Percentiles rank a stretch among this genome's conserved stretches.
phyloP scores from a whole-genome alignment of 257 asterid genomes.

The Plectranthus barbatus region DNA sequence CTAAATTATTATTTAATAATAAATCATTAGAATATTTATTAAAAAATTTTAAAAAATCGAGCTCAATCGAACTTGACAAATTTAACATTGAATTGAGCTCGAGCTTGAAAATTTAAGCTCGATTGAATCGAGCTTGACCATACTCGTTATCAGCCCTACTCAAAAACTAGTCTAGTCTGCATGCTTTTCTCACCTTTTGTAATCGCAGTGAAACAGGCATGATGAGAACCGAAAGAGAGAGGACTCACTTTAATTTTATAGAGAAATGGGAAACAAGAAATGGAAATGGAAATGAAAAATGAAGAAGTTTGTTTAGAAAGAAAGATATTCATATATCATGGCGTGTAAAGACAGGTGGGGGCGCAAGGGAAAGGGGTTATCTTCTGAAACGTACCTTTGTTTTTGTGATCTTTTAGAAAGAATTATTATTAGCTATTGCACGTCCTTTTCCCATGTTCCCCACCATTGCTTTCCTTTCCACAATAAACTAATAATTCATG shows the following conservation, averaged over 20 bases:
- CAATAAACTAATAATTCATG: background rate
- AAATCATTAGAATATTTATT: no score
- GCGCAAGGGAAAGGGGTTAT: slow-evolving; percentile 30
- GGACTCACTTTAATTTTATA: slow-evolving; percentile 29
- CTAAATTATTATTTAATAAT: no score
- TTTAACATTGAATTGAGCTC: no score
- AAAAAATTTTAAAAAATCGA: no score
- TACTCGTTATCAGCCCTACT: no score
- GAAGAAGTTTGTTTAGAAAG: slow-evolving; percentile 40
- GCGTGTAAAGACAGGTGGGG: slow-evolving; percentile 49
- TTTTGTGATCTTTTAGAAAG: slow-evolving; percentile 28
- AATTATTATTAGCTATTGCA: slow-evolving; percentile 27
- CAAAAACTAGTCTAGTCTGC: no score
- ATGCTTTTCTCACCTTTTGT: no score
- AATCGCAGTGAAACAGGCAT: slow-evolving; percentile 1
- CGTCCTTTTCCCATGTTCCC: slow-evolving; percentile 40
- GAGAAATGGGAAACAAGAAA: slow-evolving; percentile 24
- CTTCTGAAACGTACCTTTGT: slow-evolving; percentile 29
- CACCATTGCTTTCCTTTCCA: slow-evolving; percentile 23
- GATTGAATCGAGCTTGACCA: no score
- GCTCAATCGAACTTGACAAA: no score
- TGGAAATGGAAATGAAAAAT: slow-evolving; percentile 12
- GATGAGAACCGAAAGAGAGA: slow-evolving; percentile 15
- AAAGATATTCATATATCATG: slow-evolving; percentile 31
- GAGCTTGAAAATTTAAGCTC: no score